Base-by-base conservation (phyloP, 2,329 filamentous ascomycete species). In the Colletotrichum aenigma region DNA sequence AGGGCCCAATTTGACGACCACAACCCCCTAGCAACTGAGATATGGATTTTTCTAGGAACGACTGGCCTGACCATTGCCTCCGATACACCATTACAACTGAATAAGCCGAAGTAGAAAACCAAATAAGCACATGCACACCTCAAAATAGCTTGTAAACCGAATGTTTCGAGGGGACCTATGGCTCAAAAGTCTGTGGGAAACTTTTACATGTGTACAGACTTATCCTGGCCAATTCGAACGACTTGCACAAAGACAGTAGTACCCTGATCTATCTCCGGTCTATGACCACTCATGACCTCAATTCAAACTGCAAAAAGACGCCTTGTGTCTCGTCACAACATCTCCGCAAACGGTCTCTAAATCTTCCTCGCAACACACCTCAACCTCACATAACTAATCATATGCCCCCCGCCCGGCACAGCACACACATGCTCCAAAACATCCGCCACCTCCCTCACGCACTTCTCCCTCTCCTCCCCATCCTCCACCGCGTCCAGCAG, bases 401-500 rank as follows among this genome's bases (percentile, higher is more conserved):
- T 84, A 79, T 89, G 89, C 18, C 91, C 91, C 67, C 92, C 92
- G n/a, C 87, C 88, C 0, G 89, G 89, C 76, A 88, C 87, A 70
- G 82, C 86, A 71, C 92, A 90, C 4, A 93, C 88, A 34, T 85
- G 85, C 78, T 90, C 86, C 75, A 94, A 81, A 6, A 91, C 84
- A 64, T 89, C 87, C 10, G 88, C 87, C 7, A 90, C 87, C 83
- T 93, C 90, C 78, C 80, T 84, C 4, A 93, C 86, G 7, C 85
- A 88, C 58, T 82, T 86, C 76, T 93, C 91, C 77, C 73, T 69
- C 89, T 87, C 82, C 34, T 84, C 86, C 36, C 84, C 4, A 13
- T 52, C 85, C 3, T 83, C 81, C 10, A 94, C 81, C 3, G 83
- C 85, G 77, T 93, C 90, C 71, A 94, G 85, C 65, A 93, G 89